Evolutionary conservation across 805 yeast species (phyloP).

Genomic region (Alloascoidea hylecoeti): DNA sequence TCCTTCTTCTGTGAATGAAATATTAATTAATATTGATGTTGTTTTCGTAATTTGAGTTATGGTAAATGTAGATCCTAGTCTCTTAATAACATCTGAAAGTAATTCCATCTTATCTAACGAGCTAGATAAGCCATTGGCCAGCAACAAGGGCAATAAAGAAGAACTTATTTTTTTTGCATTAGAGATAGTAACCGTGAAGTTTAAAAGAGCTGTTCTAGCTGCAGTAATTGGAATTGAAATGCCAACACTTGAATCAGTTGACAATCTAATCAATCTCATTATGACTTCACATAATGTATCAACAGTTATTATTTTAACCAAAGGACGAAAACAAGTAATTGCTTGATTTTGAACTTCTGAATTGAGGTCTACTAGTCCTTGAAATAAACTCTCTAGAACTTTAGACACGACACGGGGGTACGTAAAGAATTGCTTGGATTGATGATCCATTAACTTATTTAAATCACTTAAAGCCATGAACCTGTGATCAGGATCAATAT

Average conservation of each 20-base stretch:
- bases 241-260: neutral
- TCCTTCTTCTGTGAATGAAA: constrained; percentile 25
- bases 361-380: constrained; percentile 41
- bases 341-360: constrained; percentile 70
- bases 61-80: constrained; percentile 14
- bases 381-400: constrained; percentile 25
- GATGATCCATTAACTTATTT: constrained; percentile 25
- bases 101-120: constrained; percentile 1
- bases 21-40: constrained; percentile 18
- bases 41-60: constrained; percentile 10
- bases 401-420: constrained; percentile 12
- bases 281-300: neutral
- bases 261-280: neutral
- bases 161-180: neutral
- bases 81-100: constrained; percentile 1
- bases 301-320: constrained; percentile 9
- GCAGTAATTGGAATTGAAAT: constrained; percentile 1
- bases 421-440: constrained; percentile 15
- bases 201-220: neutral
- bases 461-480: constrained; percentile 79
- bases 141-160: neutral
- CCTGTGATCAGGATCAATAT: constrained; percentile 64
- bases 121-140: neutral
- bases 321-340: constrained; percentile 37
- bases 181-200: neutral